phyloP scores from a whole-genome alignment of 2,329 filamentous ascomycete species.

The Arthrobotrys musiformis region DNA sequence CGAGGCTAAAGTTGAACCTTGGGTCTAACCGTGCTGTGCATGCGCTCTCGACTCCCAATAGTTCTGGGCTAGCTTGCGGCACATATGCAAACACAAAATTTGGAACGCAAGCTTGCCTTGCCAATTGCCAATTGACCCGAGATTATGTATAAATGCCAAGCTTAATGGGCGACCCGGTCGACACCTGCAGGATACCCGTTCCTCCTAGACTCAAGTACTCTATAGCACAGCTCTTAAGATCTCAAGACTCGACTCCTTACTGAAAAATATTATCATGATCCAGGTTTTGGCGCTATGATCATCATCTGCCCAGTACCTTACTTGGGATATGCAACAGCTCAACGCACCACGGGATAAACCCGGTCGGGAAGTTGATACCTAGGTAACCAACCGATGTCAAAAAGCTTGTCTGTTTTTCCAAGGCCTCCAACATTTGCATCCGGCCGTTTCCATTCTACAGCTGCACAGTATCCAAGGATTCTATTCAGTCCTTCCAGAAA shows the following conservation, averaged over 20 bases:
- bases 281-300: conserved; percentile 10
- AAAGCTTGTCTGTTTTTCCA: conserved; percentile 45
- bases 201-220: neutral
- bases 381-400: conserved; percentile 4
- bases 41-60: too few relatives aligned
- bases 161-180: too few relatives aligned
- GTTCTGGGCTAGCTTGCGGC: too few relatives aligned
- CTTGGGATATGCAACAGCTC: conserved; percentile 14
- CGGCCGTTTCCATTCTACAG: conserved; percentile 35
- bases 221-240: neutral
- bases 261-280: neutral
- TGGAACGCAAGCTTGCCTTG: too few relatives aligned
- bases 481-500: conserved; percentile 47
- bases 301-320: neutral
- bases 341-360: conserved; percentile 29
- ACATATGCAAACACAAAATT: too few relatives aligned
- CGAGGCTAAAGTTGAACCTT: too few relatives aligned
- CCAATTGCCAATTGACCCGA: too few relatives aligned
- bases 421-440: conserved; percentile 40
- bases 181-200: neutral
- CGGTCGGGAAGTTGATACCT: conserved; percentile 41
- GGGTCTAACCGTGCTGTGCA: too few relatives aligned
- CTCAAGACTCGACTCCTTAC: neutral
- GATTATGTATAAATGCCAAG: too few relatives aligned
- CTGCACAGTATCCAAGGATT: conserved; percentile 35